Evolutionary conservation across 768 basidiomycete genomes (phyloP).

Genomic region (Omphalotus guepiniiformis): DNA sequence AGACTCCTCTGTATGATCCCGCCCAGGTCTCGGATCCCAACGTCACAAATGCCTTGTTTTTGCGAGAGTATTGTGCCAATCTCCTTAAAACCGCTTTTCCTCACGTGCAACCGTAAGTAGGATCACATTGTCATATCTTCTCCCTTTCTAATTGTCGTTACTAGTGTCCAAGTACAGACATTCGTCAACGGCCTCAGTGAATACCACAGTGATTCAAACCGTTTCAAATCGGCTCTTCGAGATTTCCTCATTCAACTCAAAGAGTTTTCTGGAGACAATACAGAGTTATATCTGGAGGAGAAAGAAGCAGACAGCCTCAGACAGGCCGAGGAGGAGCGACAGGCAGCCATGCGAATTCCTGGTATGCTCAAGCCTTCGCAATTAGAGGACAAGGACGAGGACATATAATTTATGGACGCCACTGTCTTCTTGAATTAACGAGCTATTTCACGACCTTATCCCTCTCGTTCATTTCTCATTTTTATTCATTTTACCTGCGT

Average conservation of each 20-base stretch:
- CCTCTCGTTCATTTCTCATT: conserved; percentile 9
- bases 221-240: conserved; percentile 91
- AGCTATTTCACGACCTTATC: not conserved
- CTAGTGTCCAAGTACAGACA: conserved; percentile 65
- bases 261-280: conserved; percentile 93
- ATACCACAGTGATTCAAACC: conserved; percentile 73
- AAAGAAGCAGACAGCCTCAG: conserved; percentile 81
- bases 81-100: conserved; percentile 87
- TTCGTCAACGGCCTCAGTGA: conserved; percentile 68
- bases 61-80: conserved; percentile 83
- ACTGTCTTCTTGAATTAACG: not conserved
- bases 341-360: conserved; percentile 91
- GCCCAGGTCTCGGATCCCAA: conserved; percentile 62
- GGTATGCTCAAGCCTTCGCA: conserved; percentile 97
- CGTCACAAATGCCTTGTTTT: conserved; percentile 74
- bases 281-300: conserved; percentile 91
- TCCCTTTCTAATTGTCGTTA: conserved; percentile 3
- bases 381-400: conserved; percentile 90
- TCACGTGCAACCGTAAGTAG: conserved; percentile 76
- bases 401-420: conserved; percentile 50
- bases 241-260: conserved; percentile 98
- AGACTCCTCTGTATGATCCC: conserved; percentile 82
- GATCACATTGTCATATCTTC: conserved; percentile 1
- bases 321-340: conserved; percentile 79
- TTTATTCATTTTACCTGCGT: conserved; percentile 20